Evolutionary conservation across 2,329 filamentous ascomycete species (phyloP).

Genomic region (Pyrenophora teres): DNA sequence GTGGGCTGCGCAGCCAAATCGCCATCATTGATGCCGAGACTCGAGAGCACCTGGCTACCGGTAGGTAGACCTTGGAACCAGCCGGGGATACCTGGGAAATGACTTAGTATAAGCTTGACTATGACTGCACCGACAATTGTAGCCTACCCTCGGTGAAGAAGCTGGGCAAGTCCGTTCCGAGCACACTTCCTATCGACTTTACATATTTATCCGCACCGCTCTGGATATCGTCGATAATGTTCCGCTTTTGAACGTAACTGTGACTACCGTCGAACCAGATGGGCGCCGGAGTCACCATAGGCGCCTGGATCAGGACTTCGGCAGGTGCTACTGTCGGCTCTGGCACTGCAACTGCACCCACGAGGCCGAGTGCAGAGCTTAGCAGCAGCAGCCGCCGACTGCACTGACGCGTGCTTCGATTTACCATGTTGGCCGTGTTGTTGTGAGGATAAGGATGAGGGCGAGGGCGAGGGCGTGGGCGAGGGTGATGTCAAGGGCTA

Average conservation of each 20-base stretch:
- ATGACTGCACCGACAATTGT: slow-evolving; percentile 4
- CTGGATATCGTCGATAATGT: slow-evolving; percentile 41
- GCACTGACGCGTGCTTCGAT: slow-evolving; percentile 19
- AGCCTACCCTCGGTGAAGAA: slow-evolving; percentile 45
- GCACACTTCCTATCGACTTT: slow-evolving; percentile 39
- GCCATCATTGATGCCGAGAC: slow-evolving; percentile 62
- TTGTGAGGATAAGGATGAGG: background rate
- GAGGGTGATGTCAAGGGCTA: background rate
- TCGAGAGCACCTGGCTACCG: slow-evolving; percentile 63
- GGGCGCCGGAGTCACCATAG: slow-evolving; percentile 41
- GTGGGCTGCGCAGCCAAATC: slow-evolving; percentile 68
- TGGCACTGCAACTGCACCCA: slow-evolving; percentile 37
- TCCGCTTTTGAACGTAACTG: slow-evolving; percentile 40
- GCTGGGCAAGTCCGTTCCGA: slow-evolving; percentile 43
- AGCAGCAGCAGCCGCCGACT: slow-evolving; percentile 23
- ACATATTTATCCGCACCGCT: slow-evolving; percentile 38
- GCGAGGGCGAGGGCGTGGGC: background rate
- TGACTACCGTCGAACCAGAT: slow-evolving; percentile 39
- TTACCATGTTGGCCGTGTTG: slow-evolving; percentile 20
- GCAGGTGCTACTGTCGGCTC: slow-evolving; percentile 39
- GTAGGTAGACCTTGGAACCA: slow-evolving; percentile 69
- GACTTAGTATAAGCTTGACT: slow-evolving; percentile 27
- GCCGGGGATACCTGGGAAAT: slow-evolving; percentile 60
- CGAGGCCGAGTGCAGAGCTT: slow-evolving; percentile 24
- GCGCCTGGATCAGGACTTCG: slow-evolving; percentile 35